Conservation (phyloP, 441 rosid genomes). For the Melastoma candidum region DNA sequence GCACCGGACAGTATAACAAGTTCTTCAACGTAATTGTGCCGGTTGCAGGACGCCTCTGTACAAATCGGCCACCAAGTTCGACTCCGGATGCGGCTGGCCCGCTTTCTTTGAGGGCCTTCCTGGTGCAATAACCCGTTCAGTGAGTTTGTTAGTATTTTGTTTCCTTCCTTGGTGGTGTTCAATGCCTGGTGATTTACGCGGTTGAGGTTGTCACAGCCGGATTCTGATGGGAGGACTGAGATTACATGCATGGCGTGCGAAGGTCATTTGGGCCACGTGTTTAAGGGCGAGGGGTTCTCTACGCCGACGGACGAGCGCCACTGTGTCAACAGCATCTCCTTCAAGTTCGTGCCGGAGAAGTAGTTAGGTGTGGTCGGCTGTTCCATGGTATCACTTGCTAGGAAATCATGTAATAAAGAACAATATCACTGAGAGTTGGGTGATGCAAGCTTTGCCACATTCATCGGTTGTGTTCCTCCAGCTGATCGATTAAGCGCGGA, state of each 20-base stretch:
- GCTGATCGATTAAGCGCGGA: too few species aligned
- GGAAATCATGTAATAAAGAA: too few species aligned
- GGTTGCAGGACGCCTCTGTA: constrained; percentile 62
- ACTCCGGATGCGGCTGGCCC: constrained; percentile 87
- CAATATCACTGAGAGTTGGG: too few species aligned
- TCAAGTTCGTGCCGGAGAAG: constrained; percentile 27
- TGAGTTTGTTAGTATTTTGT: constrained; percentile 19
- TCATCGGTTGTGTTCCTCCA: too few species aligned
- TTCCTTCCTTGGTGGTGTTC: background rate
- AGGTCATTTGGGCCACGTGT: constrained; percentile 43
- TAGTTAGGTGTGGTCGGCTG: background rate
- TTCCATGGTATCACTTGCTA: too few species aligned
- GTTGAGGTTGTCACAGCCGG: constrained; percentile 24
- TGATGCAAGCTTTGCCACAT: too few species aligned
- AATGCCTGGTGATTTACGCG: background rate
- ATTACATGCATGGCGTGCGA: constrained; percentile 40
- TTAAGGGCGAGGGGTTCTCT: constrained; percentile 38
- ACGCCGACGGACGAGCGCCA: constrained; percentile 36
- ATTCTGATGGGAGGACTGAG: constrained; percentile 39
- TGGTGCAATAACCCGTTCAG: constrained; percentile 47
- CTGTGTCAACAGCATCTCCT: constrained; percentile 37
- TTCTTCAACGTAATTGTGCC: constrained; percentile 36
- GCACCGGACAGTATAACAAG: constrained; percentile 37
- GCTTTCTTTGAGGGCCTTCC: constrained; percentile 70
- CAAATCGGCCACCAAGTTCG: constrained; percentile 48